Percentiles rank a stretch among this genome's conserved stretches.
phyloP scores from a whole-genome alignment of 225 moss, liverwort and hornwort genomes.

The Asterella californica region DNA sequence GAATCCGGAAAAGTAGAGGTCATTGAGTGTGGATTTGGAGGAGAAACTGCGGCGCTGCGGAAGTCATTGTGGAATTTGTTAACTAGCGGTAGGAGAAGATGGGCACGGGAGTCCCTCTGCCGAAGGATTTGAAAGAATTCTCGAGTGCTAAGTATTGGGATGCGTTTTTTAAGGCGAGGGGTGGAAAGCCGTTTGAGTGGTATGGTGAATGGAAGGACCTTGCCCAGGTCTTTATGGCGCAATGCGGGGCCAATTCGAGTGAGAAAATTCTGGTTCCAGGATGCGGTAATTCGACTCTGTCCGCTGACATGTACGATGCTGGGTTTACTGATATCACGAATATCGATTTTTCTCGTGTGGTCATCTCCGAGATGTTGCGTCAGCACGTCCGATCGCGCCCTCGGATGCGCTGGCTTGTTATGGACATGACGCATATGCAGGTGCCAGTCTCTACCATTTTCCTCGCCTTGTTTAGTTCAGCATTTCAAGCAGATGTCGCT shows the following conservation, averaged over 20 bases:
- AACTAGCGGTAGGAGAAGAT: conserved; percentile 5
- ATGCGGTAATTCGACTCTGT: conserved; percentile 82
- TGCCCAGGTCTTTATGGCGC: conserved; percentile 41
- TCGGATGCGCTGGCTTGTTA: conserved; percentile 88
- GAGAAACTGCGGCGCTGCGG: neutral
- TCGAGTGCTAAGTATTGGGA: conserved; percentile 60
- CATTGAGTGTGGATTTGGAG: neutral
- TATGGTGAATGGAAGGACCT: conserved; percentile 72
- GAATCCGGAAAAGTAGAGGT: neutral
- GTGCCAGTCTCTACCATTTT: conserved; percentile 26
- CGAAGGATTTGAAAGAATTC: conserved; percentile 39
- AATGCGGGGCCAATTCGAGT: conserved; percentile 36
- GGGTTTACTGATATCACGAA: conserved; percentile 69
- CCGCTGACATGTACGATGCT: conserved; percentile 78
- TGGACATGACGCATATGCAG: conserved; percentile 85
- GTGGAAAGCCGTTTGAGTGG: conserved; percentile 66
- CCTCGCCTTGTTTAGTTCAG: neutral
- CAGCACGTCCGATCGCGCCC: conserved; percentile 83
- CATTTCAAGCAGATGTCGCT: no score
- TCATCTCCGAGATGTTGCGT: conserved; percentile 79
- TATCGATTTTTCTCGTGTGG: conserved; percentile 86
- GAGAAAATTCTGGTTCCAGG: conserved; percentile 60
- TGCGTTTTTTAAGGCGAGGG: conserved; percentile 52
- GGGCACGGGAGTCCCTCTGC: conserved; percentile 30
- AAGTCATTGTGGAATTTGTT: neutral